Percentiles rank a stretch among this genome's conserved stretches.
Evolutionary conservation across 768 basidiomycete genomes (phyloP).

Genomic region (Panellus pusillus): DNA sequence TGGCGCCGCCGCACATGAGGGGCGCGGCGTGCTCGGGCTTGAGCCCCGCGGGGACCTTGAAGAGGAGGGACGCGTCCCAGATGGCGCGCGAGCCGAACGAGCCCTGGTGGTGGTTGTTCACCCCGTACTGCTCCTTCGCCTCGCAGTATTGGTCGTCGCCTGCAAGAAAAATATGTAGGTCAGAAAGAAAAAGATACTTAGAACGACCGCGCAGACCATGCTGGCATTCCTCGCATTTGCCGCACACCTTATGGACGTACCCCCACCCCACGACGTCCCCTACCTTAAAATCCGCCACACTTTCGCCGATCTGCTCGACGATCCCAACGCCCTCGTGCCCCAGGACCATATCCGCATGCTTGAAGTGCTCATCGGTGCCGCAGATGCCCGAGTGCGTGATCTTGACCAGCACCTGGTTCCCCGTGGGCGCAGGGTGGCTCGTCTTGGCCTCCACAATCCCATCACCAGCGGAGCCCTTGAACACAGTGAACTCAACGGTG

Average conservation of each 20-base stretch:
- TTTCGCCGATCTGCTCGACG: conserved; percentile 31
- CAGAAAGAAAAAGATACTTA: neutral
- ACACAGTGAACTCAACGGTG: conserved; percentile 14
- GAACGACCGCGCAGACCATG: neutral
- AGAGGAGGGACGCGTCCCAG: conserved; percentile 33
- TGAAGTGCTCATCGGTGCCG: conserved; percentile 39
- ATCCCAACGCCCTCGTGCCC: conserved; percentile 41
- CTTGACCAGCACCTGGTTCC: conserved; percentile 18
- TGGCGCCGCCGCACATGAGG: conserved; percentile 26
- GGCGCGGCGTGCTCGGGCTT: conserved; percentile 24
- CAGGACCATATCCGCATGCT: conserved; percentile 31
- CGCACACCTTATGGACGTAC: conserved; percentile 25
- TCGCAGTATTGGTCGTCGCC: neutral
- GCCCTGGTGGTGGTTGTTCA: conserved; percentile 31
- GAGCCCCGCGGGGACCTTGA: conserved; percentile 31
- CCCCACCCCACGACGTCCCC: conserved; percentile 36
- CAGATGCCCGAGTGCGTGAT: conserved; percentile 31
- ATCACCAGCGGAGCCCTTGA: conserved; percentile 1
- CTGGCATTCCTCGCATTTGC: conserved; percentile 32
- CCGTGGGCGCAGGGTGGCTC: neutral
- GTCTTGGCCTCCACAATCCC: conserved; percentile 10
- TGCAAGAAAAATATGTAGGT: too few relatives aligned
- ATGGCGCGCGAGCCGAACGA: conserved; percentile 35
- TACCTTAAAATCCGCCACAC: conserved; percentile 12
- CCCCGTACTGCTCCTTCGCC: conserved; percentile 22